phyloP scores from a whole-genome alignment of 1,139 yeast genomes.

The Eremothecium gossypii region DNA sequence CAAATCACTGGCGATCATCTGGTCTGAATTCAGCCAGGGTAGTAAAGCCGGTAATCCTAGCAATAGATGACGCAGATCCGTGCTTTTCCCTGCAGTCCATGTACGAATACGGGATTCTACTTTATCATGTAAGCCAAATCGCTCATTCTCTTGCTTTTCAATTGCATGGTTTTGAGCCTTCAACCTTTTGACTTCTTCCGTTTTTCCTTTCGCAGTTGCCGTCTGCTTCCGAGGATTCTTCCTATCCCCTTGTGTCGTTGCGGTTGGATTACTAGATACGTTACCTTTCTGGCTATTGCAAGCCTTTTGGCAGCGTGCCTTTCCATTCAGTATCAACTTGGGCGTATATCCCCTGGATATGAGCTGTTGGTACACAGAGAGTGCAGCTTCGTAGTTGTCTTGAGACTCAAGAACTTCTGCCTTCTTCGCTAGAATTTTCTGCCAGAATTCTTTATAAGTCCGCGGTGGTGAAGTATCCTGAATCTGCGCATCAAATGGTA shows the following conservation, averaged over 20 bases:
- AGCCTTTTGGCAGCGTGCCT: constrained; percentile 63
- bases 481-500: constrained; percentile 24
- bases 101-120: constrained; percentile 44
- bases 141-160: constrained; percentile 47
- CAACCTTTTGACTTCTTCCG: constrained; percentile 6
- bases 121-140: constrained; percentile 48
- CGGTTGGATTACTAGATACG: constrained; percentile 15
- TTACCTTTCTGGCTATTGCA: constrained; percentile 27
- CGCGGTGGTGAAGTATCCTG: constrained; percentile 44
- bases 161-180: constrained; percentile 25
- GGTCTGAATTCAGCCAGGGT: constrained; percentile 58
- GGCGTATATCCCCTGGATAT: constrained; percentile 61
- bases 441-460: constrained; percentile 59
- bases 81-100: constrained; percentile 73
- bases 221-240: constrained; percentile 10
- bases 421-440: constrained; percentile 54
- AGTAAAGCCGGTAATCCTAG: constrained; percentile 56
- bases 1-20: constrained; percentile 59
- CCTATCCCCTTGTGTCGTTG: constrained; percentile 19
- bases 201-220: constrained; percentile 8
- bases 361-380: constrained; percentile 49
- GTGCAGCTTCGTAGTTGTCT: constrained; percentile 60
- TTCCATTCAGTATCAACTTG: constrained; percentile 66
- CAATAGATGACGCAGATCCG: constrained; percentile 65
- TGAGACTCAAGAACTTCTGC: constrained; percentile 80